Conservation (phyloP, 257 asterid genomes). For the Coffea canephora region DNA sequence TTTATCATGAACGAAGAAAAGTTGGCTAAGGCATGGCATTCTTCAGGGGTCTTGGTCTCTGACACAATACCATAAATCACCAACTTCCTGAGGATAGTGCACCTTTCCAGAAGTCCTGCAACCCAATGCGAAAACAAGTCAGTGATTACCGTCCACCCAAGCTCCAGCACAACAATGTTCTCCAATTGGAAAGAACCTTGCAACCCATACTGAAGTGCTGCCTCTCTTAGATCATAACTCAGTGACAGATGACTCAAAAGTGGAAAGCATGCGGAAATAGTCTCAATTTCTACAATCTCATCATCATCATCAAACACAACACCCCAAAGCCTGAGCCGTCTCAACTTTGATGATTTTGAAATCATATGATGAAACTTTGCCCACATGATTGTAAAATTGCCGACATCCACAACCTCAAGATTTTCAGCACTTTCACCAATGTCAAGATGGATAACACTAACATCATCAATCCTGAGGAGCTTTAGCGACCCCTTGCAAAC, state of each 20-base stretch:
- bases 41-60: slow-evolving; percentile 85
- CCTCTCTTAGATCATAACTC: slow-evolving; percentile 73
- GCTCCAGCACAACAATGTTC: slow-evolving; percentile 74
- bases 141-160: slow-evolving; percentile 83
- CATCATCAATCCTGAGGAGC: slow-evolving; percentile 76
- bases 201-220: slow-evolving; percentile 66
- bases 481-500: slow-evolving; percentile 72
- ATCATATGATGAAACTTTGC: slow-evolving; percentile 87
- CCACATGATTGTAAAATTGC: slow-evolving; percentile 94
- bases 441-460: slow-evolving; percentile 90
- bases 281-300: slow-evolving; percentile 82
- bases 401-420: slow-evolving; percentile 82
- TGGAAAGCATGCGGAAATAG: slow-evolving; percentile 81
- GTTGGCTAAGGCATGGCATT: slow-evolving; percentile 69
- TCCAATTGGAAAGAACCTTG: slow-evolving; percentile 65
- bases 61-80: slow-evolving; percentile 80
- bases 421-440: slow-evolving; percentile 79
- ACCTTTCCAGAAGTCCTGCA: slow-evolving; percentile 67
- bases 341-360: slow-evolving; percentile 67
- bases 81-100: slow-evolving; percentile 70
- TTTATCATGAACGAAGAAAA: slow-evolving; percentile 66
- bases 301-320: slow-evolving; percentile 93
- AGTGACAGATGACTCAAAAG: slow-evolving; percentile 62
- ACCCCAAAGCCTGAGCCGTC: slow-evolving; percentile 81
- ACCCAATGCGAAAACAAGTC: slow-evolving; percentile 78